Conservation (phyloP, 495 filamentous ascomycete genomes). For the Sphaerosporella brunnea region DNA sequence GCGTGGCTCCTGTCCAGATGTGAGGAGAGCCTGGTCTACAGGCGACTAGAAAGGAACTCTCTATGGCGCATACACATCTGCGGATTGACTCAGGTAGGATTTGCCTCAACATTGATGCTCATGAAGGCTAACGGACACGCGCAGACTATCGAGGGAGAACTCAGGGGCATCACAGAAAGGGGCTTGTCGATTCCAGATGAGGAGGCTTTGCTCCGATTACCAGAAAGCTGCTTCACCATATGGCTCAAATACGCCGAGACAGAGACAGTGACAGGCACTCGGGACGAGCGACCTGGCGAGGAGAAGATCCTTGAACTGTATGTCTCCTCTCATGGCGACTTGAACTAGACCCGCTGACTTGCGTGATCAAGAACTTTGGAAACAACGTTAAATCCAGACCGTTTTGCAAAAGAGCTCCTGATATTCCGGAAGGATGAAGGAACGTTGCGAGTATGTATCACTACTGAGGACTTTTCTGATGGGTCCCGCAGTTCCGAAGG, state of each 20-base stretch:
- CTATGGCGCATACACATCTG: neutral
- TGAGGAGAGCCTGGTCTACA: neutral
- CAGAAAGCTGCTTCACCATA: neutral
- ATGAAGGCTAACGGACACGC: neutral
- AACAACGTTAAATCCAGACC: neutral
- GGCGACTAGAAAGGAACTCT: neutral
- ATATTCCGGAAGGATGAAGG: slow-evolving; percentile 6
- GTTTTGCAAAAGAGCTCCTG: neutral
- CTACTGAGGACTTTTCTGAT: neutral
- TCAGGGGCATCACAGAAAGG: neutral
- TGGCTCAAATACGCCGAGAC: slow-evolving; percentile 2
- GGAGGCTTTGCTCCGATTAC: neutral
- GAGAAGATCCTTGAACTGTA: slow-evolving; percentile 3
- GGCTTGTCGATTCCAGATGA: slow-evolving; percentile 1
- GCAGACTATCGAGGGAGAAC: neutral
- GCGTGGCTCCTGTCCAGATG: slow-evolving; percentile 1
- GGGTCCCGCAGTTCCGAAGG: slow-evolving; percentile 1
- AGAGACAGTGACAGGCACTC: neutral
- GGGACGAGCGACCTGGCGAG: slow-evolving; percentile 1
- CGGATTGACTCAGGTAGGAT: neutral
- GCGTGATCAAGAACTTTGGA: neutral
- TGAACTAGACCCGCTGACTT: neutral
- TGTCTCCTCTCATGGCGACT: neutral
- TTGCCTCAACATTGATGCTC: no score
- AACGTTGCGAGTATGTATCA: slow-evolving; percentile 1